Percentiles rank a stretch among this genome's conserved stretches.
phyloP scores from a whole-genome alignment of 2,329 filamentous ascomycete genomes.

The Xylaria sp. region DNA sequence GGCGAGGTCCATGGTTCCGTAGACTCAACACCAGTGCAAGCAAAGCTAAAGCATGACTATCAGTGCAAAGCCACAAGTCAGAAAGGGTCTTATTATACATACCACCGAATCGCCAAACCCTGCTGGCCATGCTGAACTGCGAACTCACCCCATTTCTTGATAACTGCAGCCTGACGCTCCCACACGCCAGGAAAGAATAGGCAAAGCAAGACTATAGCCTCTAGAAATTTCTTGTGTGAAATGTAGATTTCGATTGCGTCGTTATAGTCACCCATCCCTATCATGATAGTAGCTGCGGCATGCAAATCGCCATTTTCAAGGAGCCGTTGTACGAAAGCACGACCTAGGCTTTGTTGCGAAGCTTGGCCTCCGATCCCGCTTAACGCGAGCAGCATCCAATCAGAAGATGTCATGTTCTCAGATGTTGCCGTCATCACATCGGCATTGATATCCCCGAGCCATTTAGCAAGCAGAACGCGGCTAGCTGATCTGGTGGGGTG shows the following conservation, averaged over 20 bases:
- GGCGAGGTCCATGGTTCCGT: conserved; percentile 89
- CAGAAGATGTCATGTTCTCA: conserved; percentile 86
- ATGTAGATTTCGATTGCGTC: conserved; percentile 97
- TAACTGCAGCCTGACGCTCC: conserved; percentile 85
- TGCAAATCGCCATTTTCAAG: conserved; percentile 90
- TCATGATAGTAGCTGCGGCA: conserved; percentile 87
- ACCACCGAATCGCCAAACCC: conserved; percentile 86
- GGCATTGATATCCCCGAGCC: conserved; percentile 84
- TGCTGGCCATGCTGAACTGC: conserved; percentile 86
- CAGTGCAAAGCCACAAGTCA: conserved; percentile 20
- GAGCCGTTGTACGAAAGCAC: conserved; percentile 87
- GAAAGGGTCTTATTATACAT: conserved; percentile 34
- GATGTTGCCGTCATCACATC: conserved; percentile 82
- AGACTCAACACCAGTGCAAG: conserved; percentile 85
- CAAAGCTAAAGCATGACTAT: conserved; percentile 62
- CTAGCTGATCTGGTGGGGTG: conserved; percentile 76
- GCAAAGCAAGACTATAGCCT: conserved; percentile 87
- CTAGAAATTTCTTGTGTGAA: conserved; percentile 89
- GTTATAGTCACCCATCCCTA: conserved; percentile 89
- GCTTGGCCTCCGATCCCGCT: conserved; percentile 81
- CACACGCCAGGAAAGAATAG: conserved; percentile 84
- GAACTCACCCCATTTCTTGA: conserved; percentile 94
- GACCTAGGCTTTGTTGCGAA: conserved; percentile 87
- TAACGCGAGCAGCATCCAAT: conserved; percentile 95
- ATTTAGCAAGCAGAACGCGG: conserved; percentile 85